These are phyloP conservation scores for Fusarium nelsonii DNA, from an alignment of 2,329 filamentous ascomycete genomes.

Conservation along the genomic window DNA sequence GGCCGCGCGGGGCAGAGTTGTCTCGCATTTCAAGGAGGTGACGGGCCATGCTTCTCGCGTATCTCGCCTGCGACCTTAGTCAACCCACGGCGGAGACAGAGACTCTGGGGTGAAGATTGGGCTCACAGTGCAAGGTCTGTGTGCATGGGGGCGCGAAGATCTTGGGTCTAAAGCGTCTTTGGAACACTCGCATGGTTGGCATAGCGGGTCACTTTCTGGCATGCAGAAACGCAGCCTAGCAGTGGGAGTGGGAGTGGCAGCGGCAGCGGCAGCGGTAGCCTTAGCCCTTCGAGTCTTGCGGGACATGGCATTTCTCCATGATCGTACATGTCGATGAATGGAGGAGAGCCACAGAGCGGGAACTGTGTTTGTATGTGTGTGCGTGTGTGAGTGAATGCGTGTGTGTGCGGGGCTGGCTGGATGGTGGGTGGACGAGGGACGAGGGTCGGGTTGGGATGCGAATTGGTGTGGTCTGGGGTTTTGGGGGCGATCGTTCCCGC, in stretches of 20 bases:
- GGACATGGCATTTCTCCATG: constrained; percentile 28
- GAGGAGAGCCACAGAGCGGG: constrained; percentile 39
- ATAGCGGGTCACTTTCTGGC: constrained; percentile 24
- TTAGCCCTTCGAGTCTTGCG: constrained; percentile 6
- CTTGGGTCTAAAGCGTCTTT: constrained; percentile 31
- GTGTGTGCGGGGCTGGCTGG: constrained; percentile 14
- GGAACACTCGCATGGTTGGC: constrained; percentile 32
- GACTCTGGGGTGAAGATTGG: constrained; percentile 37
- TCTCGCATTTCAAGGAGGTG: constrained; percentile 25
- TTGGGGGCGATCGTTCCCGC: constrained; percentile 52
- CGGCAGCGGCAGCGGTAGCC: background rate
- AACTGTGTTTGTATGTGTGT: constrained; percentile 38
- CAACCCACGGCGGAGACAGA: constrained; percentile 33
- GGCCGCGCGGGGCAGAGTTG: constrained; percentile 35
- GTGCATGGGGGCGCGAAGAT: constrained; percentile 33
- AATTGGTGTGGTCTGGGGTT: constrained; percentile 49
- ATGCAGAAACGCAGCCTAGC: constrained; percentile 25
- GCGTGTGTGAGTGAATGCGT: constrained; percentile 25
- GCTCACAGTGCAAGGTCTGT: constrained; percentile 38
- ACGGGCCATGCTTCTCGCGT: constrained; percentile 46
- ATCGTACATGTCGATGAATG: constrained; percentile 25
- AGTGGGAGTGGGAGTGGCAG: background rate
- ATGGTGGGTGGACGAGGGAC: constrained; percentile 26
- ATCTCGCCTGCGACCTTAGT: constrained; percentile 41
- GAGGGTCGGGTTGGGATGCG: constrained; percentile 26